Base-by-base conservation (phyloP, 495 filamentous ascomycete genomes). In the Xylaria nigripes region DNA sequence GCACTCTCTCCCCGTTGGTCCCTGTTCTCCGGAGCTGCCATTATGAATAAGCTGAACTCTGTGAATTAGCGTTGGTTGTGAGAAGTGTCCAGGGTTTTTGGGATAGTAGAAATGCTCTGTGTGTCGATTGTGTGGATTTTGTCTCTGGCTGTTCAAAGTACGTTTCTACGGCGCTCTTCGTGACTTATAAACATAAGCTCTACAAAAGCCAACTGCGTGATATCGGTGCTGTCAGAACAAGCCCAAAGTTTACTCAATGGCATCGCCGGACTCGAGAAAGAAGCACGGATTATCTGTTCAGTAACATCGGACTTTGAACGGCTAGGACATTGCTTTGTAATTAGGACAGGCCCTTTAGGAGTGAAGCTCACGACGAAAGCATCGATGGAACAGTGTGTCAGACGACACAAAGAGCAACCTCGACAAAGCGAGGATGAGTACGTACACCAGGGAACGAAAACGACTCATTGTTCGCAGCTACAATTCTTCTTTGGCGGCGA, bases 401-500 rank as follows among this genome's bases (percentile, higher is more conserved):
- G 16, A 10, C 12, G 12, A 25, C 32, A 38, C 51, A 54, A 54
- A 54, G 45, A 22, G 22, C 8, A 7, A 27, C 32, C 44, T n/a
- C 36, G 24, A 54, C 51, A 54, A 54, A 54, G 51, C 44, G 34
- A 48, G 24, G 21, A 23, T 5, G 16, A n/a, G n/a, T 19, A 24
- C n/a, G n/a, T n/a, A n/a, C n/a, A 40, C 22, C 42, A 29, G 2
- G 12, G 16, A 46, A 30, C 12, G 27, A 32, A 47, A 40, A 22
- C 19, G 10, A 19, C 19, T 32, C 19, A 40, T 54, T 54, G 44
- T 48, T 16, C 36, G 18, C 8, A 3, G 12, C 36, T 40, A 16
- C 15, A 21, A 19, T 12, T 32, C 38, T 23, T 36, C 6, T 23
- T 18, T 32, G 16, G 5, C n/a, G 10, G 27, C 9, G 7, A 38